Percentiles rank a stretch among this genome's conserved stretches.
Evolutionary conservation across 345 rosid species (phyloP).

Genomic region (Trapa bicornis): DNA sequence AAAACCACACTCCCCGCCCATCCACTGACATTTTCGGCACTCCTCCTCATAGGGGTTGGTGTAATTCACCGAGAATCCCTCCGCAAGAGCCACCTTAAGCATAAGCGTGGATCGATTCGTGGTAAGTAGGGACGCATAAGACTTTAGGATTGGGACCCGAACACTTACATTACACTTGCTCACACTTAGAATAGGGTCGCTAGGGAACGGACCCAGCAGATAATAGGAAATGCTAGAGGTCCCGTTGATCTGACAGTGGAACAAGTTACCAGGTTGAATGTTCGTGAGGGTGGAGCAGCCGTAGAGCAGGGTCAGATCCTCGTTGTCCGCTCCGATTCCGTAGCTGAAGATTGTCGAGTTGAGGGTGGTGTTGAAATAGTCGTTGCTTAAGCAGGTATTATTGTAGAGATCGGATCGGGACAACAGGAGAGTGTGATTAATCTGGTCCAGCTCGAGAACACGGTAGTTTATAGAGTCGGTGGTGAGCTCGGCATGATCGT

Average conservation of each 20-base stretch:
- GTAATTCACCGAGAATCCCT: constrained; percentile 24
- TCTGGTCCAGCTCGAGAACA: constrained; percentile 16
- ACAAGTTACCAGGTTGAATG: background rate
- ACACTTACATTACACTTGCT: constrained; percentile 11
- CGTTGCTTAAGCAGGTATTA: constrained; percentile 13
- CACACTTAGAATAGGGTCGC: constrained; percentile 1
- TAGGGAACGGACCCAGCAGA: constrained; percentile 14
- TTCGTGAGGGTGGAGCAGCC: constrained; percentile 5
- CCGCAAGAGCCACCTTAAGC: constrained; percentile 21
- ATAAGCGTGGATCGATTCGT: constrained; percentile 11
- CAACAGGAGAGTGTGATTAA: constrained; percentile 9
- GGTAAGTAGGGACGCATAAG: constrained; percentile 1
- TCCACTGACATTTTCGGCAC: constrained; percentile 13
- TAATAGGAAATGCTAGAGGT: constrained; percentile 8
- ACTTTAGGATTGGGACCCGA: constrained; percentile 9
- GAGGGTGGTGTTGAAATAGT: constrained; percentile 16
- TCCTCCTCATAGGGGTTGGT: constrained; percentile 12
- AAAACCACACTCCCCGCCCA: constrained; percentile 26
- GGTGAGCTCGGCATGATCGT: constrained; percentile 8
- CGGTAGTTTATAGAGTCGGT: constrained; percentile 13
- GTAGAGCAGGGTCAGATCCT: constrained; percentile 15
- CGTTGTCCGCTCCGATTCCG: background rate
- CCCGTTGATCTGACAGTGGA: constrained; percentile 13
- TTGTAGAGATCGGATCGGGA: constrained; percentile 19
- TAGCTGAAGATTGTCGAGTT: constrained; percentile 10